Evolutionary conservation across 2,329 filamentous ascomycete genomes (phyloP), one percentile per base, ranked within the genome.

Genomic region (Endothia cerciana): DNA sequence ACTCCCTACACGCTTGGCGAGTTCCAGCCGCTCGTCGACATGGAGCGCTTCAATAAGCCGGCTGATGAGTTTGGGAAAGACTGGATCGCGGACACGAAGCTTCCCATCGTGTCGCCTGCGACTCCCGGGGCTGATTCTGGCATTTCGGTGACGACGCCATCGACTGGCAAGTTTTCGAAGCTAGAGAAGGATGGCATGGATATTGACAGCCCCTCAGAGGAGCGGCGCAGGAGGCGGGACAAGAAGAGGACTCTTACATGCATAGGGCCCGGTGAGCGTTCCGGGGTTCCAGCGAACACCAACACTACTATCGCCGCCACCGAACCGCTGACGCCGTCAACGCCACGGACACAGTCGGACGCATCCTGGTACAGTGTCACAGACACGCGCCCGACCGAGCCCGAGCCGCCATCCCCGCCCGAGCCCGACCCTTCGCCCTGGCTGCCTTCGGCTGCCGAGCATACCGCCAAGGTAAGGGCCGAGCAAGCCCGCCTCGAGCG

Each of bases 1-100:
- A 82, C 75, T 71, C 86, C 79, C 63, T 91, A 82, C 81, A 87
- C 79, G 71, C 89, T 91, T 61, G 90, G 89, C 5, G 83, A 86
- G 15, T 91, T 91, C 75, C 82, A 87, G 70, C 90, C 91, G 0
- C 77, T 93, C 3, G 76, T 93, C 10, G 87, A 92, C 67, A 77
- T 88, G 72, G 80, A 84, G 47, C 81, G 83, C 8, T 87, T 89
- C 70, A 82, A 86, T 65, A 83, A 83, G 71, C 79, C 81, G 10
- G 68, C 83, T 0, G 83, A 83, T 15, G 79, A 84, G 17, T 83
- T 82, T 62, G 81, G 81, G 19, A 83, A 83, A 60, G 78, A 82
- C 65, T 76, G 79, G 64, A 71, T 76, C 19, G 72, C 75, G 1
- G 66, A 75, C 7, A 60, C 62, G 25, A 61, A 60, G 40, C 64